phyloP scores from a whole-genome alignment of 768 basidiomycete genomes.

The Crepidotus variabilis region DNA sequence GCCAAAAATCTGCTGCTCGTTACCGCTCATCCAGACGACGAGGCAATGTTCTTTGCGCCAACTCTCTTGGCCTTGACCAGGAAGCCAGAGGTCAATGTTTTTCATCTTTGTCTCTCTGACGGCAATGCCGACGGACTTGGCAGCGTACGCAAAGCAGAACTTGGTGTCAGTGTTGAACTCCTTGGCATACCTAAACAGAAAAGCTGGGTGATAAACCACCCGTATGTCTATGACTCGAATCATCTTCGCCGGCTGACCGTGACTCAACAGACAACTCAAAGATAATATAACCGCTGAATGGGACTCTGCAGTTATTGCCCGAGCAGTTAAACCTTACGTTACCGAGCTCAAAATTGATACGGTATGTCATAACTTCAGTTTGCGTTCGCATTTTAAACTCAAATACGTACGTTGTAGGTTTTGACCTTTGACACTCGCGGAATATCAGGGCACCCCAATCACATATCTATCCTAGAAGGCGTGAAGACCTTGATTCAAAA shows the following conservation, averaged over 20 bases:
- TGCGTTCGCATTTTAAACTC: not conserved
- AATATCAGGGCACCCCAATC: conserved; percentile 86
- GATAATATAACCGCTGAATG: conserved; percentile 71
- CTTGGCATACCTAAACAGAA: conserved; percentile 56
- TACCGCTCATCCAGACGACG: conserved; percentile 94
- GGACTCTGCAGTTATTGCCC: conserved; percentile 57
- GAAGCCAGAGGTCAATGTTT: conserved; percentile 15
- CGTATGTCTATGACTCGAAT: conserved; percentile 37
- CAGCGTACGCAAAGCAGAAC: conserved; percentile 49
- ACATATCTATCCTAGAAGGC: conserved; percentile 64
- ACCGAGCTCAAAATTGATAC: conserved; percentile 54
- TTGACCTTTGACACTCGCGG: conserved; percentile 81
- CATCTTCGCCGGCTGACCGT: not conserved
- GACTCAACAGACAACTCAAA: conserved; percentile 48
- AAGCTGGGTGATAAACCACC: conserved; percentile 63
- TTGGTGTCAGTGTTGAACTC: conserved; percentile 58
- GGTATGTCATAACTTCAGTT: conserved; percentile 35
- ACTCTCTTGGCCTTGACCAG: conserved; percentile 59
- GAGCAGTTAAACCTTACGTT: conserved; percentile 57
- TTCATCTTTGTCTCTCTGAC: conserved; percentile 62
- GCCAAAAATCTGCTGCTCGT: conserved; percentile 54
- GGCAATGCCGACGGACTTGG: conserved; percentile 84
- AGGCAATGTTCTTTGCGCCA: conserved; percentile 91
- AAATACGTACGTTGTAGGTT: conserved; percentile 46
- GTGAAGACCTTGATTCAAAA: conserved; percentile 39